phyloP scores from a whole-genome alignment of 2,329 filamentous ascomycete species.

The Epichloe gansuensis region DNA sequence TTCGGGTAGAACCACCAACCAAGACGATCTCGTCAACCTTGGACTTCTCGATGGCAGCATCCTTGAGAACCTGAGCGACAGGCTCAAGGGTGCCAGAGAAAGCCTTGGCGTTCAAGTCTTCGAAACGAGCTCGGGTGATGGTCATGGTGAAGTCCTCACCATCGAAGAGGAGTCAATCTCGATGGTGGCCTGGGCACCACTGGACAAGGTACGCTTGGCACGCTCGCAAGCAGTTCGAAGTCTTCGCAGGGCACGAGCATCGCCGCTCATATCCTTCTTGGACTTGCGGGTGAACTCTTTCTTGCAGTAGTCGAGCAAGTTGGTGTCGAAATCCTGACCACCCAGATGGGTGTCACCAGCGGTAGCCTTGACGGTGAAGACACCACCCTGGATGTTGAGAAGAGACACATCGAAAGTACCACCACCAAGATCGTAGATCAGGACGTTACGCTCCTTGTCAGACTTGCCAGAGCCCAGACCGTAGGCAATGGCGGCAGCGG shows the following conservation, averaged over 20 bases:
- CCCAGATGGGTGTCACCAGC: constrained; percentile 95
- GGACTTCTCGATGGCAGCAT: constrained; percentile 76
- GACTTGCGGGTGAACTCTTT: constrained; percentile 71
- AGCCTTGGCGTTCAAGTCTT: constrained; percentile 93
- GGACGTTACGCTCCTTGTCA: constrained; percentile 94
- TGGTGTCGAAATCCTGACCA: constrained; percentile 93
- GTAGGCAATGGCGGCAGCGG: constrained; percentile 94
- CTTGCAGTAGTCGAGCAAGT: constrained; percentile 92
- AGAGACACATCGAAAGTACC: constrained; percentile 99
- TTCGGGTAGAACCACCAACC: constrained; percentile 98
- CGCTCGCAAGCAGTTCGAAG: constrained; percentile 97
- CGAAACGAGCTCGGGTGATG: constrained; percentile 97
- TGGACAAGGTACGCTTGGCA: constrained; percentile 97
- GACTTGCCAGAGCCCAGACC: constrained; percentile 92
- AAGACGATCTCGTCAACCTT: constrained; percentile 97
- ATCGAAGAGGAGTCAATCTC: constrained; percentile 99
- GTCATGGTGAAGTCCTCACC: constrained; percentile 95
- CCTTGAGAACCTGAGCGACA: constrained; percentile 93
- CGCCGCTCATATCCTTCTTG: constrained; percentile 70
- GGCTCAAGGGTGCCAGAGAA: constrained; percentile 91
- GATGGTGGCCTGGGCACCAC: constrained; percentile 91
- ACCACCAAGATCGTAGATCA: constrained; percentile 99
- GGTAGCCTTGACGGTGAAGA: constrained; percentile 98
- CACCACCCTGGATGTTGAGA: constrained; percentile 96
- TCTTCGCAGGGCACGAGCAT: constrained; percentile 87